Base-by-base conservation (phyloP, 768 basidiomycete genomes). In the Mycena filopes region DNA sequence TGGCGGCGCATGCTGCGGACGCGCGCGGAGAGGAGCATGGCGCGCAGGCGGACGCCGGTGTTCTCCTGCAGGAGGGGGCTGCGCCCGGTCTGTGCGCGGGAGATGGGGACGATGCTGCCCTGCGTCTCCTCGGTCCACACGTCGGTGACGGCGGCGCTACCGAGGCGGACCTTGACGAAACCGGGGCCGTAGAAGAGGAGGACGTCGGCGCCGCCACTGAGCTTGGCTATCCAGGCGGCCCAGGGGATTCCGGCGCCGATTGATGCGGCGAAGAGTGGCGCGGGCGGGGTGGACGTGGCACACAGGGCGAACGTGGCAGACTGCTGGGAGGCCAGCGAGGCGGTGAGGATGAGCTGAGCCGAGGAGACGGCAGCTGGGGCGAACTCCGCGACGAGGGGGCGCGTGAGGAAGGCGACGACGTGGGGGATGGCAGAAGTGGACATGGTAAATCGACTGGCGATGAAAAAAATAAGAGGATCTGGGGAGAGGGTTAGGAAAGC, bases 351-450 rank as follows among this genome's bases (percentile, higher is more conserved):
- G 29, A 63, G 49, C 50, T 62, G 59, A 2, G 65, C 63, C n/a
- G 65, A 51, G 12, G 55, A 33, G 10, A 69, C 60, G 16, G 55
- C 28, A 16, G 55, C 45, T 6, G 60, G 54, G 15, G 64, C 13
- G 18, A 33, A 54, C 9, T 31, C 36, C n/a, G 48, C 4, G 21
- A 55, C n/a, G 29, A 69, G 26, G 40, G 67, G 63, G 43, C 60
- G 59, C 43, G 68, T 69, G 50, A 69, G 64, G 68, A 56, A 69
- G 23, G 56, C 29, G 26, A 69, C 55, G 42, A 66, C 54, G 43
- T 63, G 68, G 57, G 64, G 43, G 38, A 69, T 55, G 60, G 68
- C 45, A 20, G 62, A 55, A 11, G 67, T 53, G 31, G 67, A 65
- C 63, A 69, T 65, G 43, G 53, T 26, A 41, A 45, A 60, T 62